Conservation (phyloP, 163 green algal genomes). For the Chlorella variabilis region DNA sequence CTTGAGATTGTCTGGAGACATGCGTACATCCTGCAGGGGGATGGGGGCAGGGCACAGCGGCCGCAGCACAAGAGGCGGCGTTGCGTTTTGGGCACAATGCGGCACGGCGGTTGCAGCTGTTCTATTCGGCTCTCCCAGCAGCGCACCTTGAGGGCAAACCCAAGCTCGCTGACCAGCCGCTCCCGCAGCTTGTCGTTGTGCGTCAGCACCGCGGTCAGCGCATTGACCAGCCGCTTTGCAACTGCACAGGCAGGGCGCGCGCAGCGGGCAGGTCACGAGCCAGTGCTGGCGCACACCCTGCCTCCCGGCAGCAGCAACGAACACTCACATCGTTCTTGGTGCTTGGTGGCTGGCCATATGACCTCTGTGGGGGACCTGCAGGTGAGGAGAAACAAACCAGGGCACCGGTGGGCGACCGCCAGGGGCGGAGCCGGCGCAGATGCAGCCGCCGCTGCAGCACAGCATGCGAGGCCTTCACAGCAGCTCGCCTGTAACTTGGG, state of each 20-base stretch:
- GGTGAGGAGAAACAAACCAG: too few relatives aligned
- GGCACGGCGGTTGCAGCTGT: neutral
- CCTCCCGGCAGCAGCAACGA: neutral
- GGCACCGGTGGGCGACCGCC: too few relatives aligned
- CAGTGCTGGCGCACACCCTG: too few relatives aligned
- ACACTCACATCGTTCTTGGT: constrained; percentile 33
- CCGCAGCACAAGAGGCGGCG: neutral
- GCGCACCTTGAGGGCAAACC: constrained; percentile 27
- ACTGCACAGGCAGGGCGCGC: constrained; percentile 5
- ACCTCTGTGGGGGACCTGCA: constrained; percentile 37
- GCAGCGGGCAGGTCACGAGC: neutral
- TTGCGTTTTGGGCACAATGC: too few relatives aligned
- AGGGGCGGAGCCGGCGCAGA: too few relatives aligned
- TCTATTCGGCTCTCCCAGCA: neutral
- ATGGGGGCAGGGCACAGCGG: neutral
- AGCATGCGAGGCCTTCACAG: neutral
- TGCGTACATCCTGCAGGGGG: constrained; percentile 33
- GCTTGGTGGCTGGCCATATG: constrained; percentile 36
- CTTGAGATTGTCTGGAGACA: constrained; percentile 55
- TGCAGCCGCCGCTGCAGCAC: neutral
- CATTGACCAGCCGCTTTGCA: neutral
- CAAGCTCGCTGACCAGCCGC: constrained; percentile 22
- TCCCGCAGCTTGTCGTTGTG: constrained; percentile 27
- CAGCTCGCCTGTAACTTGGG: neutral
- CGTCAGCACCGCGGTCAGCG: constrained; percentile 28